Evolutionary conservation across 2,329 filamentous ascomycete species (phyloP).

Genomic region (Cryphonectria japonica): DNA sequence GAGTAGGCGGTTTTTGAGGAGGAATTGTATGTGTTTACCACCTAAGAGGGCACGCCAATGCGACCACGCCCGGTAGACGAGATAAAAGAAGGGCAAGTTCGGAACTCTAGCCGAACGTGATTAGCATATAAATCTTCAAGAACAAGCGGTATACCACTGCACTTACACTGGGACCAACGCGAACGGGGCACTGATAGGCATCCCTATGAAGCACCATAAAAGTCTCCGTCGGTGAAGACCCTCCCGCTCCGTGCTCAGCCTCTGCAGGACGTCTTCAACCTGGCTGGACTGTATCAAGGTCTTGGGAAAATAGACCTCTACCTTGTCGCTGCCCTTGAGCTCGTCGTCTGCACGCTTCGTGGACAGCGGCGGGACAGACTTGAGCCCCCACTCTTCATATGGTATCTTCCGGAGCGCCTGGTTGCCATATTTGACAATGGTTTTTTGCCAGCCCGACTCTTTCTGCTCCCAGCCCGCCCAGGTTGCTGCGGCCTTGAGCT

Average conservation of each 20-base stretch:
- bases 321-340: constrained; percentile 62
- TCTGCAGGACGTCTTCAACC: constrained; percentile 68
- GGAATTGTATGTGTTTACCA: constrained; percentile 81
- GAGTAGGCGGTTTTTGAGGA: constrained; percentile 75
- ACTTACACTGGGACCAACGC: constrained; percentile 84
- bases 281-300: constrained; percentile 67
- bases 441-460: constrained; percentile 84
- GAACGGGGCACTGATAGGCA: constrained; percentile 83
- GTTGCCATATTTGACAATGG: constrained; percentile 86
- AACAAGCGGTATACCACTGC: constrained; percentile 7
- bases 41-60: constrained; percentile 87
- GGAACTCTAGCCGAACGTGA: constrained; percentile 64
- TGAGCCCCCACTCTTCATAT: constrained; percentile 97
- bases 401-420: constrained; percentile 83
- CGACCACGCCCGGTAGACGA: constrained; percentile 88
- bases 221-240: constrained; percentile 75
- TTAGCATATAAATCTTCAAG: constrained; percentile 20
- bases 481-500: constrained; percentile 70
- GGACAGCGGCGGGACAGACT: constrained; percentile 86
- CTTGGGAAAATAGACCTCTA: constrained; percentile 77
- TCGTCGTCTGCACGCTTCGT: constrained; percentile 67
- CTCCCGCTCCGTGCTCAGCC: constrained; percentile 79
- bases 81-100: constrained; percentile 96
- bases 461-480: constrained; percentile 90
- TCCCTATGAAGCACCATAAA: constrained; percentile 78